Conservation (phyloP, 2,329 filamentous ascomycete species). For the Colletotrichum cereale region DNA sequence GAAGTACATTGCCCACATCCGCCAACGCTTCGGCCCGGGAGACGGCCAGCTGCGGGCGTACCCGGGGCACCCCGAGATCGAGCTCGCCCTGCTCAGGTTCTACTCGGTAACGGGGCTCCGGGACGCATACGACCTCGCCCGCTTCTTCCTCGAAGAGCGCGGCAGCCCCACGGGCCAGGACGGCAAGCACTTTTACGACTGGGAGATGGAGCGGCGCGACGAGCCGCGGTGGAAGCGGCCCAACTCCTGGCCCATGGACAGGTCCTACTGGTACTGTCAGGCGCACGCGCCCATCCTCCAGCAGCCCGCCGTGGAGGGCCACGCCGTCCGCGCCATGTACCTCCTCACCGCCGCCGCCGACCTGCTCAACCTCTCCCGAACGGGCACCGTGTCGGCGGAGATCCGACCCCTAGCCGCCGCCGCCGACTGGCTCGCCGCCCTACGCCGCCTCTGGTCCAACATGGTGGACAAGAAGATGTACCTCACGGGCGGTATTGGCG, state of each 20-base stretch:
- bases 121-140: slow-evolving; percentile 60
- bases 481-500: slow-evolving; percentile 71
- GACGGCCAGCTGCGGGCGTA: slow-evolving; percentile 67
- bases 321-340: slow-evolving; percentile 72
- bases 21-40: slow-evolving; percentile 63
- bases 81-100: slow-evolving; percentile 58
- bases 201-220: slow-evolving; percentile 55
- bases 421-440: slow-evolving; percentile 51
- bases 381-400: slow-evolving; percentile 25
- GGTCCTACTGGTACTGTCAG: slow-evolving; percentile 65
- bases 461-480: slow-evolving; percentile 74
- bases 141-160: slow-evolving; percentile 69
- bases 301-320: slow-evolving; percentile 68
- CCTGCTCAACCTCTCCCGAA: slow-evolving; percentile 56
- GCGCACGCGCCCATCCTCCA: slow-evolving; percentile 67
- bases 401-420: slow-evolving; percentile 42
- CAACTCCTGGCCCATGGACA: slow-evolving; percentile 58
- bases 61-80: slow-evolving; percentile 69
- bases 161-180: slow-evolving; percentile 62
- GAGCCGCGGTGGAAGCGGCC: slow-evolving; percentile 58
- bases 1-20: slow-evolving; percentile 67
- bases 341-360: slow-evolving; percentile 70
- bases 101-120: slow-evolving; percentile 48
- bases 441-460: slow-evolving; percentile 67
- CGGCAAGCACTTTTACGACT: slow-evolving; percentile 65